These are phyloP conservation scores for Fusarium sp. DNA, from an alignment of 2,329 filamentous ascomycete genomes.

Conservation along the genomic window DNA sequence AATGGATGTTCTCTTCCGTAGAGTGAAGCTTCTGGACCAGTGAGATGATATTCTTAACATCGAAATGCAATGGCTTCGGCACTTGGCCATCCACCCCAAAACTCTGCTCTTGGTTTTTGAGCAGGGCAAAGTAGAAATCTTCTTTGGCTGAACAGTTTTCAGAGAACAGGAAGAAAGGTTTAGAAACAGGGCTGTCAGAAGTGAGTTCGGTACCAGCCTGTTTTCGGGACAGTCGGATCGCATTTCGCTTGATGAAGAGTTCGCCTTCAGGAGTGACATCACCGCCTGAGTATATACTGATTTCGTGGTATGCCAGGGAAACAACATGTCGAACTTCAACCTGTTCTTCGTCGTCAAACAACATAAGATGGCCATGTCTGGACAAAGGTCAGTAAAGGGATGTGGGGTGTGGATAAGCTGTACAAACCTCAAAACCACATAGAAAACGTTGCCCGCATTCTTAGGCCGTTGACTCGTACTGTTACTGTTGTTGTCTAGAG, in stretches of 20 bases:
- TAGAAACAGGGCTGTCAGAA: conserved; percentile 69
- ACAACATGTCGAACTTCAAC: conserved; percentile 97
- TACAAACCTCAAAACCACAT: conserved; percentile 79
- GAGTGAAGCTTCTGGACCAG: conserved; percentile 92
- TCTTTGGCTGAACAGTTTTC: conserved; percentile 97
- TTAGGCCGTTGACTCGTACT: conserved; percentile 64
- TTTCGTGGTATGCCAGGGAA: conserved; percentile 85
- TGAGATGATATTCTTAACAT: conserved; percentile 86
- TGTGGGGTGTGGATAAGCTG: not conserved
- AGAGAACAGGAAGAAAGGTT: conserved; percentile 93
- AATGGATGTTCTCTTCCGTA: conserved; percentile 89
- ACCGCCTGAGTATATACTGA: conserved; percentile 86
- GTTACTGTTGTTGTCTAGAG: conserved; percentile 60
- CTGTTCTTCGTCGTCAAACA: conserved; percentile 96
- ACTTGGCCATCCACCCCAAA: conserved; percentile 64
- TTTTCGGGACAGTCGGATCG: conserved; percentile 81
- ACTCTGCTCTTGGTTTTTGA: conserved; percentile 83
- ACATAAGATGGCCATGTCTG: conserved; percentile 94
- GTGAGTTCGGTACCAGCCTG: conserved; percentile 63
- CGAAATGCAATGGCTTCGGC: conserved; percentile 79
- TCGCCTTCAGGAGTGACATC: conserved; percentile 87
- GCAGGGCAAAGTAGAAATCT: conserved; percentile 94
- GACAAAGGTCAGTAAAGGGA: conserved; percentile 16
- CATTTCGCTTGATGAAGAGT: conserved; percentile 94
- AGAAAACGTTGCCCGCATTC: conserved; percentile 88